These are phyloP conservation scores for Epichloe brachyelytri DNA, from an alignment of 2,329 filamentous ascomycete species.

Conservation along the genomic window DNA sequence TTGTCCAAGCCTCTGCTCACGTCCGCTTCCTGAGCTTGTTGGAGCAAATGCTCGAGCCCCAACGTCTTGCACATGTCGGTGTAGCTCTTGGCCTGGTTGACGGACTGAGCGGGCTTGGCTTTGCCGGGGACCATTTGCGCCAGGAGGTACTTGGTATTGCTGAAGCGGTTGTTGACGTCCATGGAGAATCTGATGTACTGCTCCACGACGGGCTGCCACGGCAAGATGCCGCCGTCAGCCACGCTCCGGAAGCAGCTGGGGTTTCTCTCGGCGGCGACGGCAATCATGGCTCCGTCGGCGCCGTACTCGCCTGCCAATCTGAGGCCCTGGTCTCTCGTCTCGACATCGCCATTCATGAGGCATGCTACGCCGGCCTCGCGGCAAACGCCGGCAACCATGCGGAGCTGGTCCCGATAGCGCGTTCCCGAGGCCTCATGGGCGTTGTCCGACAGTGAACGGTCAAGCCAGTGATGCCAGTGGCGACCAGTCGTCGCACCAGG, in stretches of 20 bases:
- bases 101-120: constrained; percentile 43
- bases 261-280: constrained; percentile 82
- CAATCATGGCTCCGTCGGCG: constrained; percentile 96
- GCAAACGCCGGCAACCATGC: constrained; percentile 73
- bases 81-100: constrained; percentile 60
- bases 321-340: constrained; percentile 57
- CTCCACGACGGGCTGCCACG: constrained; percentile 66
- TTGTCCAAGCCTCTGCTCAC: constrained; percentile 44
- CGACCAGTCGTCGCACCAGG: constrained; percentile 65
- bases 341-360: constrained; percentile 90
- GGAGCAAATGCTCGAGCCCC: constrained; percentile 48
- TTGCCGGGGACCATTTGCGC: constrained; percentile 79
- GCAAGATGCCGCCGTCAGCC: constrained; percentile 54
- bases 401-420: constrained; percentile 77
- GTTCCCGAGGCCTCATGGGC: constrained; percentile 83
- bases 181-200: constrained; percentile 63
- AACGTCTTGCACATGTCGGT: constrained; percentile 52
- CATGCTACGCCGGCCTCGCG: constrained; percentile 78
- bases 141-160: constrained; percentile 88
- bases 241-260: constrained; percentile 68
- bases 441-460: constrained; percentile 95
- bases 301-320: constrained; percentile 62
- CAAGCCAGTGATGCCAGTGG: constrained; percentile 81
- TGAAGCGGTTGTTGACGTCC: constrained; percentile 71
- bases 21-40: constrained; percentile 54